Evolutionary conservation across 305 asterid species (phyloP).

Genomic region (Solanum hybrid): DNA sequence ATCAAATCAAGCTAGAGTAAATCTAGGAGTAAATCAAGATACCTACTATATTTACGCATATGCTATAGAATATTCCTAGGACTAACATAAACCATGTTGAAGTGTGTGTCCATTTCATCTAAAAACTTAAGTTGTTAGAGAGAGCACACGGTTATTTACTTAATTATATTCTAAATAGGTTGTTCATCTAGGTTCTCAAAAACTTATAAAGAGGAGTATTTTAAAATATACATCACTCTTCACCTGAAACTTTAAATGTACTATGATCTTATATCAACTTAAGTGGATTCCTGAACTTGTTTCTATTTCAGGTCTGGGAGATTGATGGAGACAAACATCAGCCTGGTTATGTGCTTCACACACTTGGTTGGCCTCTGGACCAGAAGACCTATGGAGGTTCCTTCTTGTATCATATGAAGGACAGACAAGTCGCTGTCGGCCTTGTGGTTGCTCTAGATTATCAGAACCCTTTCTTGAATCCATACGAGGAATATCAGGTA

Average conservation of each 20-base stretch:
- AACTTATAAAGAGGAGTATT: not conserved
- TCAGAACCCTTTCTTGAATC: constrained; percentile 79
- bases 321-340: constrained; percentile 57
- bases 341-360: constrained; percentile 84
- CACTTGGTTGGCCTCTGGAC: constrained; percentile 96
- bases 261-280: not conserved
- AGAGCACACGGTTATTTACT: not conserved
- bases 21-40: not conserved
- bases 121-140: not conserved
- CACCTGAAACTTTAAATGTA: not conserved
- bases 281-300: constrained; percentile 7
- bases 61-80: not conserved
- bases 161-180: not conserved
- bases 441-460: constrained; percentile 81
- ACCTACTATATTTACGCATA: not conserved
- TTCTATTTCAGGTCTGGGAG: constrained; percentile 80
- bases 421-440: constrained; percentile 90
- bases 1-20: not conserved
- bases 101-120: not conserved
- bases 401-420: constrained; percentile 88
- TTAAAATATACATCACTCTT: not conserved
- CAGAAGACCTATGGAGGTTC: constrained; percentile 91
- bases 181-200: not conserved
- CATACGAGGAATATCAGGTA: constrained; percentile 98
- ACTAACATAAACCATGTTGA: not conserved